These are phyloP conservation scores for Trichomonas vaginalis DNA, from an alignment of 208 protist genomes.

Conservation along the genomic window DNA sequence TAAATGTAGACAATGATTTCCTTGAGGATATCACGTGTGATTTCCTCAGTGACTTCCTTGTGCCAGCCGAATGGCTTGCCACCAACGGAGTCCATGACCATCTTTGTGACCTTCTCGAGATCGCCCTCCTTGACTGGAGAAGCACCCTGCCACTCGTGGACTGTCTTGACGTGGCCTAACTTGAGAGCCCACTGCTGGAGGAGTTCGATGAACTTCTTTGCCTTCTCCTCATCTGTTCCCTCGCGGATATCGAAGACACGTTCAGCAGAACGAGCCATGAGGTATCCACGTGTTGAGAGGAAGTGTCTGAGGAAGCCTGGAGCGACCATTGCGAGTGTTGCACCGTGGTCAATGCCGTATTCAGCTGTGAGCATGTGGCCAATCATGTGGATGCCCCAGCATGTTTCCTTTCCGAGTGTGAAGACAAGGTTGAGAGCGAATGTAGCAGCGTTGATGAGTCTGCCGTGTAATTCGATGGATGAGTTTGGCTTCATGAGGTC, in stretches of 20 bases:
- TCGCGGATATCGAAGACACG: neutral
- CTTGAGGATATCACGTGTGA: neutral
- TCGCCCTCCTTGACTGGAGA: neutral
- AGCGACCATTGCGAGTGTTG: neutral
- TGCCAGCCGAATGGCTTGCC: neutral
- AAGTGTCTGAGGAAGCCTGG: neutral
- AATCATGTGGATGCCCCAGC: neutral
- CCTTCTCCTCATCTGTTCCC: neutral
- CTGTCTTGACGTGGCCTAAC: neutral
- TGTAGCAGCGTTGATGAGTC: neutral
- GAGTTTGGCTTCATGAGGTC: neutral
- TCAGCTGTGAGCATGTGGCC: neutral
- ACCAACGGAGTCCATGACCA: neutral
- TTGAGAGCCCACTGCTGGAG: neutral
- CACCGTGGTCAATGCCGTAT: conserved; percentile 8
- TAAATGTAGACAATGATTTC: neutral
- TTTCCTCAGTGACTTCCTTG: neutral
- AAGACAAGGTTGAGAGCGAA: neutral
- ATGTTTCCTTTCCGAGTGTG: neutral
- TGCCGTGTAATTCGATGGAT: neutral
- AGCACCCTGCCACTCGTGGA: neutral
- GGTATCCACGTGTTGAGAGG: too few relatives aligned
- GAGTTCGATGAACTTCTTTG: neutral
- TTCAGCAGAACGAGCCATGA: neutral
- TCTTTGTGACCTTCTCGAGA: neutral